phyloP scores from a whole-genome alignment of 2,329 filamentous ascomycete species.

The Chaetomiaceae sp. region DNA sequence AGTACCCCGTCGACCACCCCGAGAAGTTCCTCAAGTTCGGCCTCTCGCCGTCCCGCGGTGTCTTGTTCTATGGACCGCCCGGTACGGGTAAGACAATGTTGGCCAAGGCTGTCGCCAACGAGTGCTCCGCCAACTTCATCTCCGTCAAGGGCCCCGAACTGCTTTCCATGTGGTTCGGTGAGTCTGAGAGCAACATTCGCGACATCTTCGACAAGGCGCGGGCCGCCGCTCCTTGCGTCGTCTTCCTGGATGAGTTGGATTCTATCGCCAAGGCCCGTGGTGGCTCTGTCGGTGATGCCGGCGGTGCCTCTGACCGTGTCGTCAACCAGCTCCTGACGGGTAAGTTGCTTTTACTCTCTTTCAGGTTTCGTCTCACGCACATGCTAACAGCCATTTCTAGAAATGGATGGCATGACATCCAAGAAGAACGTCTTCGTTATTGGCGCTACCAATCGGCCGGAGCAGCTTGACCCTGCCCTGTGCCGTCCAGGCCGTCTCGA shows the following conservation, averaged over 20 bases:
- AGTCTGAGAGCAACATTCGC: constrained; percentile 99
- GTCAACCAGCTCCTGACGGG: constrained; percentile 98
- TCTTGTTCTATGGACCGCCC: constrained; percentile 96
- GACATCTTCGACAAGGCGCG: constrained; percentile 99
- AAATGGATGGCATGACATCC: constrained; percentile 99
- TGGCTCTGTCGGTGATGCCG: constrained; percentile 91
- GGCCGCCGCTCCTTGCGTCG: constrained; percentile 93
- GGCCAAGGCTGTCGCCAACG: constrained; percentile 98
- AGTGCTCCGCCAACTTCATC: constrained; percentile 99
- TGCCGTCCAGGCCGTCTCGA: constrained; percentile 98
- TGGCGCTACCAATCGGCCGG: constrained; percentile 95
- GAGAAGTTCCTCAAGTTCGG: constrained; percentile 99
- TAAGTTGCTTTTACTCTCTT: constrained; percentile 44
- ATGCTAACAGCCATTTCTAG: constrained; percentile 34
- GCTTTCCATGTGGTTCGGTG: constrained; percentile 99
- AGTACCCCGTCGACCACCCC: constrained; percentile 98
- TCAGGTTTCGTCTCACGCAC: not conserved
- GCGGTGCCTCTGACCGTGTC: constrained; percentile 97
- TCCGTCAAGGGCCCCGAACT: constrained; percentile 98
- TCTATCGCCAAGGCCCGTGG: constrained; percentile 99
- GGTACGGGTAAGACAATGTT: constrained; percentile 99
- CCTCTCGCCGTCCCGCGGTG: constrained; percentile 94
- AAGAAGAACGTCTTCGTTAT: constrained; percentile 99
- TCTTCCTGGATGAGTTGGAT: constrained; percentile 97
- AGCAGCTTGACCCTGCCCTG: constrained; percentile 96